A percentile compares a stretch with the other conserved stretches of the same genome.
These are phyloP conservation scores for Wickerhamiella shivajii DNA, from an alignment of 805 yeast genomes.

Conservation along the genomic window DNA sequence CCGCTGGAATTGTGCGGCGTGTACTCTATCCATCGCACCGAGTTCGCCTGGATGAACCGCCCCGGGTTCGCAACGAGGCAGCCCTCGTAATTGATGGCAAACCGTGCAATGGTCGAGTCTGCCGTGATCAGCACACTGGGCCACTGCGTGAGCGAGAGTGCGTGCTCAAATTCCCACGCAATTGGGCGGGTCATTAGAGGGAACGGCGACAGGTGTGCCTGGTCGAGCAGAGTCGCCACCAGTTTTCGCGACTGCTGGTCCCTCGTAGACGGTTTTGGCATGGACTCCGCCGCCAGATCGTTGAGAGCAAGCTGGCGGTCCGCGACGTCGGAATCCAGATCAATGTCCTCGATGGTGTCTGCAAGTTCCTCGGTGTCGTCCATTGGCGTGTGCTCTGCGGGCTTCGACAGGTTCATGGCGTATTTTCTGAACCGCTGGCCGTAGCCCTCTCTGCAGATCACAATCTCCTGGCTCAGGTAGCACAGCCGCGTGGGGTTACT, in stretches of 20 bases:
- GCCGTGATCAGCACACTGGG: constrained; percentile 51
- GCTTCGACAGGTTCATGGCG: constrained; percentile 22
- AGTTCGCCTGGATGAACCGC: constrained; percentile 30
- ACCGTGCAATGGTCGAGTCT: constrained; percentile 57
- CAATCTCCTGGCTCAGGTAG: constrained; percentile 74
- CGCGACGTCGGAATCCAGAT: constrained; percentile 8
- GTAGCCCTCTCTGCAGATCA: constrained; percentile 56
- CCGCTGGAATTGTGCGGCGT: constrained; percentile 20
- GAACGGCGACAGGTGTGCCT: constrained; percentile 79
- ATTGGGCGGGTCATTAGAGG: constrained; percentile 44
- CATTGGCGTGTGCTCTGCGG: not conserved
- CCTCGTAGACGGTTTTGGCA: constrained; percentile 6
- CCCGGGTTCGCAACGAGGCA: constrained; percentile 70
- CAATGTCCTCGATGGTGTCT: constrained; percentile 3
- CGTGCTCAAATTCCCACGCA: constrained; percentile 53
- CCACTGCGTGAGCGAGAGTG: constrained; percentile 58
- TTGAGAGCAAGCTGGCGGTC: constrained; percentile 14
- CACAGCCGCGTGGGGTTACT: constrained; percentile 70
- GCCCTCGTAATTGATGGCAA: constrained; percentile 67
- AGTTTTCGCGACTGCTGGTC: constrained; percentile 29
- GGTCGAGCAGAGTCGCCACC: constrained; percentile 71
- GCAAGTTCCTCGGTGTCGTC: not conserved
- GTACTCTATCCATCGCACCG: constrained; percentile 61
- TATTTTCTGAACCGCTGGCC: constrained; percentile 58
- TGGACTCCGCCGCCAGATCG: constrained; percentile 8